Evolutionary conservation across 768 basidiomycete genomes (phyloP).

Genomic region (Mycena vulgaris): DNA sequence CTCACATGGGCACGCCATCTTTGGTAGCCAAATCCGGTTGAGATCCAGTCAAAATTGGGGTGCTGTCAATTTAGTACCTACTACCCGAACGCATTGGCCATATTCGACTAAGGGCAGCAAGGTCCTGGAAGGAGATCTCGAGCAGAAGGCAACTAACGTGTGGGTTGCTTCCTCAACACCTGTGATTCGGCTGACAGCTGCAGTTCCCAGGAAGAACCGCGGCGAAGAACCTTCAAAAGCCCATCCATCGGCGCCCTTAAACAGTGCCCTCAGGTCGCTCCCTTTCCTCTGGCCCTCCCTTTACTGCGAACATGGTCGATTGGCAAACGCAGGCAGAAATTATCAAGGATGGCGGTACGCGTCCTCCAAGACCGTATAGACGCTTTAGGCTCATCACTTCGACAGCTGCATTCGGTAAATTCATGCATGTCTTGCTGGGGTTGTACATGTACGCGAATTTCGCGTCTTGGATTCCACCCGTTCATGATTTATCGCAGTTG

Average conservation of each 20-base stretch:
- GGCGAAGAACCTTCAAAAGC: slow-evolving; percentile 20
- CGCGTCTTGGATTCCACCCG: slow-evolving; percentile 37
- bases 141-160: slow-evolving; percentile 4
- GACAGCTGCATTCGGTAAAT: slow-evolving; percentile 65
- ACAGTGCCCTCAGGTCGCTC: slow-evolving; percentile 27
- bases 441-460: slow-evolving; percentile 68
- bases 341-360: slow-evolving; percentile 62
- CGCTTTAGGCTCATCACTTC: not conserved
- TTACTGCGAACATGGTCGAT: slow-evolving; percentile 63
- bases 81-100: too few species aligned
- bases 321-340: slow-evolving; percentile 69
- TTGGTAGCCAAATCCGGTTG: slow-evolving; percentile 14
- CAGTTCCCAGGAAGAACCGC: slow-evolving; percentile 36
- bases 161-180: not conserved
- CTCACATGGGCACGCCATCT: not conserved
- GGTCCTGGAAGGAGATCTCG: too few species aligned
- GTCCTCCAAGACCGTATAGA: slow-evolving; percentile 2
- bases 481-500: slow-evolving; percentile 60
- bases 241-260: not conserved
- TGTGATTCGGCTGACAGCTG: slow-evolving; percentile 21
- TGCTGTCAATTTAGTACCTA: not conserved
- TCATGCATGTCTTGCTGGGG: slow-evolving; percentile 74
- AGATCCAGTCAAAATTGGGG: slow-evolving; percentile 1
- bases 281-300: slow-evolving; percentile 33
- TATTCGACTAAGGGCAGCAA: not conserved